Conservation (phyloP, 2,329 filamentous ascomycete genomes). For the Trichoderma afroharzianum region DNA sequence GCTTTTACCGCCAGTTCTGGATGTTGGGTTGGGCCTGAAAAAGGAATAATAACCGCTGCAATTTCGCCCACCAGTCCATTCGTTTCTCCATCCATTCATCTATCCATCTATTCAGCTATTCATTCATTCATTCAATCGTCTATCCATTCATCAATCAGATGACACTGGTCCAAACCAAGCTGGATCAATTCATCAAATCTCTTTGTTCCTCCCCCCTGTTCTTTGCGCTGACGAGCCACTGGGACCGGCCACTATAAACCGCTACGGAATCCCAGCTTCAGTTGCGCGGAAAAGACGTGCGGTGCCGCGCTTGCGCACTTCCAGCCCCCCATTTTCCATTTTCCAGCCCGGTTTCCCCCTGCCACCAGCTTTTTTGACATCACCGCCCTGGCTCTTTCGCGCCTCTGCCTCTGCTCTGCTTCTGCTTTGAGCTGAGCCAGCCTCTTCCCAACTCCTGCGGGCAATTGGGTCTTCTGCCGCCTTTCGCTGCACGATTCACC, state of each 20-base stretch:
- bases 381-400: slow-evolving; percentile 13
- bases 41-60: not conserved
- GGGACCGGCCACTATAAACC: slow-evolving; percentile 1
- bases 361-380: slow-evolving; percentile 19
- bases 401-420: slow-evolving; percentile 2
- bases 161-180: not conserved
- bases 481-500: slow-evolving; percentile 12
- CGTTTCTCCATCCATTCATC: not conserved
- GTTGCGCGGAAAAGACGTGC: slow-evolving; percentile 3
- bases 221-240: not conserved
- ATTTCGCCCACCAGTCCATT: not conserved
- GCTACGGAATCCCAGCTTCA: not conserved
- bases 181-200: not conserved
- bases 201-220: not conserved
- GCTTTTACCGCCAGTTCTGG: not conserved
- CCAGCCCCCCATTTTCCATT: slow-evolving; percentile 20
- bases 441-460: slow-evolving; percentile 3
- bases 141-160: not conserved
- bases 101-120: not conserved
- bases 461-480: slow-evolving; percentile 15
- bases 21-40: not conserved
- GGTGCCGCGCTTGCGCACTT: slow-evolving; percentile 12
- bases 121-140: not conserved
- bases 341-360: slow-evolving; percentile 16
- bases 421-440: slow-evolving; percentile 3